A percentile compares a stretch with the other conserved stretches of the same genome.
Conservation (phyloP, 1,139 yeast genomes). For the Pichia sp. region DNA sequence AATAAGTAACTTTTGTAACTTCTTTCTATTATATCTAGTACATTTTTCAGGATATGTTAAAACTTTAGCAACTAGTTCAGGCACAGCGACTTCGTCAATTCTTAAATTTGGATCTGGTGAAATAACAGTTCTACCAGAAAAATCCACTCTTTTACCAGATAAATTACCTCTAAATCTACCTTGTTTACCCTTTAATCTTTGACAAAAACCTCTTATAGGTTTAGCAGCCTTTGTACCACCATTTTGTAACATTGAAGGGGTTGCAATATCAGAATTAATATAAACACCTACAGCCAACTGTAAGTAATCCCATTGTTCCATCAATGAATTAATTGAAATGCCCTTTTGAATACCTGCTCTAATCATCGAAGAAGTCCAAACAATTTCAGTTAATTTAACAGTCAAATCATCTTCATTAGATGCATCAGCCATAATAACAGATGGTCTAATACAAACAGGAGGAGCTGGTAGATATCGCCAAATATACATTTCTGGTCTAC, state of each 20-base stretch:
- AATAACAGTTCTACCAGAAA: slow-evolving; percentile 96
- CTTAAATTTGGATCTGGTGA: slow-evolving; percentile 96
- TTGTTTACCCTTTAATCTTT: slow-evolving; percentile 95
- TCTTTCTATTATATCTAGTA: slow-evolving; percentile 76
- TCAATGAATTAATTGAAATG: slow-evolving; percentile 79
- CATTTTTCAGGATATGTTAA: slow-evolving; percentile 94
- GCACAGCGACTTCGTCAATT: slow-evolving; percentile 97
- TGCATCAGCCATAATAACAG: slow-evolving; percentile 90
- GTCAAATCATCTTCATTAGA: slow-evolving; percentile 97
- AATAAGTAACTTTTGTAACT: slow-evolving; percentile 62
- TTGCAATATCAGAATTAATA: slow-evolving; percentile 93
- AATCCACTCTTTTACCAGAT: slow-evolving; percentile 98
- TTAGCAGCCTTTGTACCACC: slow-evolving; percentile 56
- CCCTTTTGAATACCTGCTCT: slow-evolving; percentile 95
- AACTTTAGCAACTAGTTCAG: slow-evolving; percentile 92
- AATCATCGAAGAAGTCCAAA: slow-evolving; percentile 89
- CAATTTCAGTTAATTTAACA: slow-evolving; percentile 91
- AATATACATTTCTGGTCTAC: slow-evolving; percentile 92
- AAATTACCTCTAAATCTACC: slow-evolving; percentile 98
- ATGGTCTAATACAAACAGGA: slow-evolving; percentile 97
- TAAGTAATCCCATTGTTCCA: slow-evolving; percentile 98
- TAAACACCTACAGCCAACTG: slow-evolving; percentile 96
- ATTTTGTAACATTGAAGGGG: slow-evolving; percentile 65
- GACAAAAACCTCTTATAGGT: slow-evolving; percentile 95
- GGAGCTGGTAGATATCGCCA: slow-evolving; percentile 99